Evolutionary conservation across 768 basidiomycete species (phyloP), one percentile per base, ranked within the genome.

Genomic region (Panaeolus papilionaceus): DNA sequence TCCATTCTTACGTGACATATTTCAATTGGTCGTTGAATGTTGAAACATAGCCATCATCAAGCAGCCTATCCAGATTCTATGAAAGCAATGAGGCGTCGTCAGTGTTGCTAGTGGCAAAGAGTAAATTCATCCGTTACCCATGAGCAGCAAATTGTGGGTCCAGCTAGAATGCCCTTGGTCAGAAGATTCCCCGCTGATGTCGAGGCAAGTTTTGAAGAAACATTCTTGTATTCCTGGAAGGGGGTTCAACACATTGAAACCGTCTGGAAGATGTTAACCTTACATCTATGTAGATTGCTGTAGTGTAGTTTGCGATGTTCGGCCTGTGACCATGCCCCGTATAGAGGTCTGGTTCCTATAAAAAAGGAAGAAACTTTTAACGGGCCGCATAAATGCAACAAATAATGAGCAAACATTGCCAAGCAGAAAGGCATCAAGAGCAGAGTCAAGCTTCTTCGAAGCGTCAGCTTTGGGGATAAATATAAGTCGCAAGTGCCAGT

Each of bases 281-380:
- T 68, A 85, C 85, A 20, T 77, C 74, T 39, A 86, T 81, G 69
- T 87, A 87, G 64, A 82, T 76, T 14, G 79, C 67, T 0, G 80
- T 77, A 0, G 84, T 83, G 68, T 86, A 87, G 66, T 86, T 87
- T n/a, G 73, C 58, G 7, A 83, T 71, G 40, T 74, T 72, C 1
- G 83, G 80, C 38, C 85, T 78, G 66, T 82, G 68, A 1, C 75
- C 73, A 67, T 87, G 86, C 3, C 45, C 61, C 0, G 80, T 76
- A 71, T 87, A 91, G 64, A 90, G 79, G 77, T 92, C 90, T 45
- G 90, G 90, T 74, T 87, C 86, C 85, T 85, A 67, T 26, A 64
- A 64, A 63, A 44, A 16, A 45, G 67, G 62, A 26, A 38, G 28
- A 33, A 18, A 38, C 4, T 14, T 37, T 26, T 28, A 26, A 61